A percentile compares a stretch with the other conserved stretches of the same genome.
Evolutionary conservation across 257 asterid species (phyloP).

Genomic region (Lavandula angustifolia): DNA sequence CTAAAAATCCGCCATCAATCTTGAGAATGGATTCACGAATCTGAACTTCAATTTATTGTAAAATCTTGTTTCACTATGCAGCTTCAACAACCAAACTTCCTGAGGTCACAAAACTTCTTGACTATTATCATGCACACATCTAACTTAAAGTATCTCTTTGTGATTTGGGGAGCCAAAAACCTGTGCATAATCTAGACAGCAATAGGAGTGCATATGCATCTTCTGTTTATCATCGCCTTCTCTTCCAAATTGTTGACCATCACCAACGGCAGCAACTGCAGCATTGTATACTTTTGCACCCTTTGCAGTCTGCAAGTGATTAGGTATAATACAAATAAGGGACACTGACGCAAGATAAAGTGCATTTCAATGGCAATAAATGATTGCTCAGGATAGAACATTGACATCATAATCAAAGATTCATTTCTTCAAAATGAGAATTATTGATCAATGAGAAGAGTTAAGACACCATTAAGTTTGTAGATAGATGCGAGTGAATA

Average conservation of each 20-base stretch:
- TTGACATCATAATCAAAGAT: neutral
- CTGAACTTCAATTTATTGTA: neutral
- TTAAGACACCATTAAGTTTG: slow-evolving; percentile 3
- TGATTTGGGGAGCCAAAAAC: slow-evolving; percentile 40
- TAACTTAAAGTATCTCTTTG: neutral
- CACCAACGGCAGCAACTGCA: slow-evolving; percentile 74
- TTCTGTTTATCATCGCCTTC: slow-evolving; percentile 87
- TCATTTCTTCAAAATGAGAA: slow-evolving; percentile 15
- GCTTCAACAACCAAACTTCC: slow-evolving; percentile 16
- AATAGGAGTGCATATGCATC: slow-evolving; percentile 87
- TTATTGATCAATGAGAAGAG: neutral
- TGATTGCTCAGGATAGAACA: neutral
- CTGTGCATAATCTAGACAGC: slow-evolving; percentile 95
- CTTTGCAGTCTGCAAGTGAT: slow-evolving; percentile 66
- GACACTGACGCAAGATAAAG: slow-evolving; percentile 8
- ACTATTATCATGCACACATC: neutral
- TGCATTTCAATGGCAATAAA: slow-evolving; percentile 10
- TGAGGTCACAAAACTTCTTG: neutral
- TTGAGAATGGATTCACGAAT: slow-evolving; percentile 6
- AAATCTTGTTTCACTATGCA: neutral
- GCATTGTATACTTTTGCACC: slow-evolving; percentile 82
- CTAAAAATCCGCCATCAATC: neutral
- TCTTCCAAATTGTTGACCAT: slow-evolving; percentile 60
- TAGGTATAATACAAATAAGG: slow-evolving; percentile 16
- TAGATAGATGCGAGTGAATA: neutral